Evolutionary conservation across 306 rosid genomes (phyloP).

Genomic region (Erythrophleum fordii): DNA sequence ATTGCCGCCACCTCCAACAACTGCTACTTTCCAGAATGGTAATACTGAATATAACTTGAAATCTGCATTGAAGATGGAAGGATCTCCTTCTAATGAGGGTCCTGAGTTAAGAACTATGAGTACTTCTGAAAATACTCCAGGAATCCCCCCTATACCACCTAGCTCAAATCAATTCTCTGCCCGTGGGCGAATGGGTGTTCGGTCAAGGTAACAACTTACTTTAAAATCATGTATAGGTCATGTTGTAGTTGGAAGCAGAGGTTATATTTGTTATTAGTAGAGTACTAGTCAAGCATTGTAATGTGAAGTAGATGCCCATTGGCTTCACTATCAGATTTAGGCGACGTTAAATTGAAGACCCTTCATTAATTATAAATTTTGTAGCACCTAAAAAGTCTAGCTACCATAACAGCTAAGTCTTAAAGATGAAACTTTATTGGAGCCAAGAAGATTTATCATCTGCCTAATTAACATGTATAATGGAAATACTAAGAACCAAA

Average conservation of each 20-base stretch:
- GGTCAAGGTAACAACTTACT: conserved; percentile 66
- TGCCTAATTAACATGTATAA: conserved; percentile 15
- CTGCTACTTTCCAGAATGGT: conserved; percentile 75
- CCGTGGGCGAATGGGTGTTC: conserved; percentile 77
- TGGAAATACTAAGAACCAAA: background rate
- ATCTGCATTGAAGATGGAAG: conserved; percentile 68
- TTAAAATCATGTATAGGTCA: background rate
- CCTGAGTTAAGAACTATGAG: conserved; percentile 46
- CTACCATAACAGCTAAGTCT: background rate
- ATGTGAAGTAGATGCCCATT: background rate
- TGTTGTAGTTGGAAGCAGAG: conserved; percentile 1
- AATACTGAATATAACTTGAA: conserved; percentile 69
- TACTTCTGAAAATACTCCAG: conserved; percentile 60
- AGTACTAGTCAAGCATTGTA: conserved; percentile 16
- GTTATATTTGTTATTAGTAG: background rate
- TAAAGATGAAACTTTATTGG: background rate
- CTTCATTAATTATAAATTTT: conserved; percentile 3
- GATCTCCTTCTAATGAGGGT: conserved; percentile 48
- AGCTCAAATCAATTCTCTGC: conserved; percentile 78
- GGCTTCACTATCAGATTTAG: conserved; percentile 17
- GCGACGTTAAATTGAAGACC: conserved; percentile 9
- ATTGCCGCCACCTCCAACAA: conserved; percentile 80
- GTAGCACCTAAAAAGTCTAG: conserved; percentile 5
- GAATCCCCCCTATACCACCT: conserved; percentile 85
- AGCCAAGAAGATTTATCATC: background rate